These are phyloP conservation scores for Gaultheria prostrata DNA, from an alignment of 148 eudicot species.

Conservation along the genomic window DNA sequence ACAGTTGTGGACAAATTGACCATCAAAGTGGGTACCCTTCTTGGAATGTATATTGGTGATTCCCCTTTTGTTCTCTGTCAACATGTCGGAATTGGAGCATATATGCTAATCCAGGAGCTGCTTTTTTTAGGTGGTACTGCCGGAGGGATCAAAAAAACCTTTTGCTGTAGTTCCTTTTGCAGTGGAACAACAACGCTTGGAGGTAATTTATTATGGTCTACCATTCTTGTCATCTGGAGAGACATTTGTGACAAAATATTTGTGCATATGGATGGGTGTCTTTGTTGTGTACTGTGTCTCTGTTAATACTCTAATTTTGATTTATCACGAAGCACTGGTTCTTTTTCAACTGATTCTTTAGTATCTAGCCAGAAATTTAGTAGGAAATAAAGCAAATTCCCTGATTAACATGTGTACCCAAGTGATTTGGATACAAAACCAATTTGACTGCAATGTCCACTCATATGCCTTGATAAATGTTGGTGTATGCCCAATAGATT, in stretches of 20 bases:
- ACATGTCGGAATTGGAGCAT: background rate
- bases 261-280: background rate
- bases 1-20: slow-evolving; percentile 80
- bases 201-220: slow-evolving; percentile 44
- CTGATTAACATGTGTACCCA: background rate
- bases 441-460: background rate
- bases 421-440: slow-evolving; percentile 4
- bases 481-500: background rate
- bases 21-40: slow-evolving; percentile 52
- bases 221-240: background rate
- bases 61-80: background rate
- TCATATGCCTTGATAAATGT: background rate
- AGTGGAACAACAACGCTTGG: slow-evolving; percentile 67
- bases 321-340: background rate
- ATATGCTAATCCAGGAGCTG: slow-evolving; percentile 13
- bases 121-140: slow-evolving; percentile 71
- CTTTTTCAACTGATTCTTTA: background rate
- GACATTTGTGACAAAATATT: background rate
- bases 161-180: slow-evolving; percentile 63
- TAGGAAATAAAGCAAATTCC: background rate
- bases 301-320: slow-evolving; percentile 8
- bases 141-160: slow-evolving; percentile 88
- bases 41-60: background rate
- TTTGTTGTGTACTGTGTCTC: background rate
- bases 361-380: background rate